Conservation (phyloP, 108 stramenopile species). For the Bacterosira constricta region DNA sequence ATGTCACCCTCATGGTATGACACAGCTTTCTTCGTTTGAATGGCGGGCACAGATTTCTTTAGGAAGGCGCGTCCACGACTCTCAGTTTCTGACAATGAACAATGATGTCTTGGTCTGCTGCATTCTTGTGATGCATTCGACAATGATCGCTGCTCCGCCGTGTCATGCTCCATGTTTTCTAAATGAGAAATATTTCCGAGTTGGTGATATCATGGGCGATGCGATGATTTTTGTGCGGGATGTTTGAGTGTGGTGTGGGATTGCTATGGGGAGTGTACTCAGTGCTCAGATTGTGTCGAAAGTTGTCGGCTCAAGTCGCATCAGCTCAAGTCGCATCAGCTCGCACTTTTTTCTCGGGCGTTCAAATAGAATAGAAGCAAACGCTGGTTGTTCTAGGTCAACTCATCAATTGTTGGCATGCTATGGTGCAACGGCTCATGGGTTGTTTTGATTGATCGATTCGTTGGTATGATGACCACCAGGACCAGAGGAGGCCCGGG, state of each 20-base stretch:
- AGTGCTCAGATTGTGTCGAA: background rate
- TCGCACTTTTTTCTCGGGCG: too few relatives aligned
- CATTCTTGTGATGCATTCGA: background rate
- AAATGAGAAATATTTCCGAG: background rate
- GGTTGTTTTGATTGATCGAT: too few relatives aligned
- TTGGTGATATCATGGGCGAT: background rate
- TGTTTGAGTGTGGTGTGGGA: background rate
- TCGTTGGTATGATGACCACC: too few relatives aligned
- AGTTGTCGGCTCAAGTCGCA: too few relatives aligned
- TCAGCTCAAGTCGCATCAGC: too few relatives aligned
- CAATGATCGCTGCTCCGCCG: background rate
- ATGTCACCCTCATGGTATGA: slow-evolving; percentile 14
- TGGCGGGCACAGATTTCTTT: background rate
- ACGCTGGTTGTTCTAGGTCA: too few relatives aligned
- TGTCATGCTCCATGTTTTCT: background rate
- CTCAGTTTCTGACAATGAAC: background rate
- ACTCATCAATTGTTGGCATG: too few relatives aligned
- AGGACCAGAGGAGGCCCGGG: too few relatives aligned
- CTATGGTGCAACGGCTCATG: too few relatives aligned
- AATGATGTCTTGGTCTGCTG: background rate
- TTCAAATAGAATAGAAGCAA: too few relatives aligned
- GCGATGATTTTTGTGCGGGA: background rate
- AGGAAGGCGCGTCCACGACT: background rate
- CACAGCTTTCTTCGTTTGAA: background rate
- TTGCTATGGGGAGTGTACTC: background rate